Evolutionary conservation across 345 rosid genomes (phyloP), one percentile per base, ranked within the genome.

Genomic region (Aegle marmelos): DNA sequence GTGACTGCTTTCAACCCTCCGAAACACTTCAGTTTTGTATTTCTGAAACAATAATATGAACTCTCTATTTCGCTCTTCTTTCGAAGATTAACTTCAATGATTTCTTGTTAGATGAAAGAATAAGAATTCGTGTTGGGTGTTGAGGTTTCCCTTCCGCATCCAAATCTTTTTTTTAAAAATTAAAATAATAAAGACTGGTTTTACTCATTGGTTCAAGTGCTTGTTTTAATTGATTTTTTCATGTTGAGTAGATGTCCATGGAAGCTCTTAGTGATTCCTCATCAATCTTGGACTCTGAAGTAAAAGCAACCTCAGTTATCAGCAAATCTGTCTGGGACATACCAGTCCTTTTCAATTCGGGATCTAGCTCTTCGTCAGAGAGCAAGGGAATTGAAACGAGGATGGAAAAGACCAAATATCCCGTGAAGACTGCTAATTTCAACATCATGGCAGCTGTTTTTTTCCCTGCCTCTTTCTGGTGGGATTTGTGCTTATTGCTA

Each of bases 1-100:
- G 98, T 57, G 99, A 95, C 85, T 93, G 93, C 78, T 76, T 95
- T 60, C 97, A 92, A 76, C 88, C 94, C 73, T 89, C 83, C 3
- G 98, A 95, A 74, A 79, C 90, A 69, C 82, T 91, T 10, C 93
- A 93, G 99, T 98, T 95, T 84, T 39, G 84, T 78, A n/a, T 58
- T 41, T 56, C 68, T 53, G 62, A 59, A 61, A 69, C 54, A 16
- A 30, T 71, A 36, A 11, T 58, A 11, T 2, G 11, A 16, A n/a
- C 62, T 28, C 21, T 16, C 27, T 58, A 7, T 62, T 45, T n/a
- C 16, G 17, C 22, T 53, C 57, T 53, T 53, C 57, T 5, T 53
- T 53, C 7, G 17, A 45, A 45, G 50, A 45, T 17, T 13, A 45
- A 45, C 50, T 45, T 45, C 50, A 11, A 45, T 45, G 13, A 13